These are phyloP conservation scores for Cinnamomum micranthum DNA, from an alignment of 164 flowering plant genomes.

Conservation along the genomic window DNA sequence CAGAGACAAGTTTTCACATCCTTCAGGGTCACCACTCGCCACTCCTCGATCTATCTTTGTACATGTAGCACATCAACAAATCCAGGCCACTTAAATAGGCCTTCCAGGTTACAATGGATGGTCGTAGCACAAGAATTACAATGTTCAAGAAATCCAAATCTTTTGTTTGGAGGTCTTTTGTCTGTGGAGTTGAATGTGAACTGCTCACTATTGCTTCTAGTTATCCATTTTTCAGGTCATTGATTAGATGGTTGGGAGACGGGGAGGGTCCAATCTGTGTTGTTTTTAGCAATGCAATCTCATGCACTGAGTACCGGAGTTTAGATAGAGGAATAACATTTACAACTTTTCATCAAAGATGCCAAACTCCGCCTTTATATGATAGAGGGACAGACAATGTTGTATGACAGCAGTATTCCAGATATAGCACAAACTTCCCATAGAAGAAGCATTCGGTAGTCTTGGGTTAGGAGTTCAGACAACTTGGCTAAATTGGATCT, in stretches of 20 bases:
- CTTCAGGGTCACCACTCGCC: neutral
- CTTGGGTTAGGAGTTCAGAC: neutral
- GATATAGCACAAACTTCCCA: neutral
- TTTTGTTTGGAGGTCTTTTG: neutral
- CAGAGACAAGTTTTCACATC: neutral
- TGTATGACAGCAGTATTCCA: neutral
- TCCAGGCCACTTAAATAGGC: neutral
- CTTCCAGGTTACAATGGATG: neutral
- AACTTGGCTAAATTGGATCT: neutral
- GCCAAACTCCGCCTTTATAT: neutral
- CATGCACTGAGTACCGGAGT: neutral
- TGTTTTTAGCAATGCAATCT: neutral
- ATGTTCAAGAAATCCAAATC: neutral
- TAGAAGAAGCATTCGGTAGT: neutral
- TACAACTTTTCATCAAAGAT: neutral
- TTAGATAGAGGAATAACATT: neutral
- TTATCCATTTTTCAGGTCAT: neutral
- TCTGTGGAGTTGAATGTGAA: neutral
- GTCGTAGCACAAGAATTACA: too few relatives aligned
- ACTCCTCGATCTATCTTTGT: too few relatives aligned
- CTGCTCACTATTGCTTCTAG: neutral
- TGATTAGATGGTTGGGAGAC: neutral
- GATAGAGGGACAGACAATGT: neutral
- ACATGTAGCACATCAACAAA: neutral
- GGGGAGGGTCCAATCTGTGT: neutral